Base-by-base conservation (phyloP, 352 stramenopile species). In the Phytopythium montanum region DNA sequence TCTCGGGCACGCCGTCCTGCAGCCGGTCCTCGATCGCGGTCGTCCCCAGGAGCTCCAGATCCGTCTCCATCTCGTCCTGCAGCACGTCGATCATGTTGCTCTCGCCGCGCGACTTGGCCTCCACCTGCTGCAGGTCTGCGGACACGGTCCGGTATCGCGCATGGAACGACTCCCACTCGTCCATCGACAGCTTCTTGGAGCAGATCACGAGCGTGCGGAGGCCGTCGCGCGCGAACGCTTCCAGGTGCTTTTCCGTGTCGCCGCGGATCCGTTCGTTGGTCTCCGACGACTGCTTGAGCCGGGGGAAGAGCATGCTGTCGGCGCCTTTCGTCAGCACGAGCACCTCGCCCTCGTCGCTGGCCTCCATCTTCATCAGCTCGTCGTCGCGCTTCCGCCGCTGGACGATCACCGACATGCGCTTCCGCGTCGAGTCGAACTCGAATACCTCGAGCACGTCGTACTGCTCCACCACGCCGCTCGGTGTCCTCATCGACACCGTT, bases 401-500 rank as follows among this genome's bases (percentile, higher is more conserved):
- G 1, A 96, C 79, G n/a, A 95, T 72, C 8, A 95, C 85, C 0
- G 84, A 85, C 86, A 96, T 96, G 8, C 87, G 78, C 67, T 96
- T 96, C 34, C 87, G 73, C 18, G 76, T 88, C 16, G 81, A 96
- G 63, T 97, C 88, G 61, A 98, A 98, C 63, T 97, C 90, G 42
- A 98, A 97, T 14, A 97, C 90, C 61, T 96, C 90, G 7, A 98
- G 67, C 9, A 98, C 81, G 50, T 97, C 76, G 64, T 95, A 98
- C 54, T 79, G 62, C 21, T 90, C 81, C n/a, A 88, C 41, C 0
- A 61, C 51, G 0, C 76, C 82, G 21, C 85, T 68, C 0, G 81
- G 79, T 14, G 69, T 89, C 54, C 90, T 87, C 33, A 92, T 60
- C 1, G 75, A 79, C 23, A 96, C 73, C 36, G 66, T 86, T n/a